phyloP scores from a whole-genome alignment of 305 asterid genomes.

The Fraxinus floribunda region DNA sequence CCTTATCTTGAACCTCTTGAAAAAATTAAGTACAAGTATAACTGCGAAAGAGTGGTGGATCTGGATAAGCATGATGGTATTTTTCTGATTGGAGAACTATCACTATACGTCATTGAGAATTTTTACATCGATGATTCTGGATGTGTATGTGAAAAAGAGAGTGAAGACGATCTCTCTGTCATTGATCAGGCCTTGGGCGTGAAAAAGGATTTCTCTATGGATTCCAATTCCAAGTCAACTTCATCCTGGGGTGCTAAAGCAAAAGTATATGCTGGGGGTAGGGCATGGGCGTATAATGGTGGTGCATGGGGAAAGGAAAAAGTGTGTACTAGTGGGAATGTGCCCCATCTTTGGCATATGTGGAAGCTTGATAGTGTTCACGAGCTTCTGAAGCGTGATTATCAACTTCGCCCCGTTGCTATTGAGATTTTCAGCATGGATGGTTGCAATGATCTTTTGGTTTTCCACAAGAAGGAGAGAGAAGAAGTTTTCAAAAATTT shows the following conservation, averaged over 20 bases:
- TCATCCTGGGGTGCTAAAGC: slow-evolving; percentile 83
- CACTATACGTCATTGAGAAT: slow-evolving; percentile 89
- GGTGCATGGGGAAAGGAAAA: slow-evolving; percentile 99
- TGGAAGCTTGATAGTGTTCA: slow-evolving; percentile 99
- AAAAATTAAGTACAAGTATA: slow-evolving; percentile 84
- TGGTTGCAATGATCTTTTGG: slow-evolving; percentile 98
- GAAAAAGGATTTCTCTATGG: slow-evolving; percentile 84
- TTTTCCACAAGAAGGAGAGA: slow-evolving; percentile 96
- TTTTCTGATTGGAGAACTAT: slow-evolving; percentile 89
- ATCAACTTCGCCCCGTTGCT: slow-evolving; percentile 99
- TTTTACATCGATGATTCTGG: slow-evolving; percentile 94
- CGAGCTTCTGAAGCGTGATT: slow-evolving; percentile 96
- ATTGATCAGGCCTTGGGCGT: slow-evolving; percentile 99
- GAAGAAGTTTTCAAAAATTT: slow-evolving; percentile 91
- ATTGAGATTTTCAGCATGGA: slow-evolving; percentile 99
- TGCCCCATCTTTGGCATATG: slow-evolving; percentile 98
- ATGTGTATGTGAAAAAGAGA: slow-evolving; percentile 89
- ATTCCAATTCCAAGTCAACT: slow-evolving; percentile 80
- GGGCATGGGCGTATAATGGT: slow-evolving; percentile 99
- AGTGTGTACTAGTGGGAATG: slow-evolving; percentile 66
- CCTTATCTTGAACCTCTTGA: slow-evolving; percentile 89
- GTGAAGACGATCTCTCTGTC: slow-evolving; percentile 90
- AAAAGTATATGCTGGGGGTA: slow-evolving; percentile 73
- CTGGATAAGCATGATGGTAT: slow-evolving; percentile 98
- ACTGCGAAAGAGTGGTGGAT: slow-evolving; percentile 98